phyloP scores from a whole-genome alignment of 2,329 filamentous ascomycete genomes.

The Hypocrella siamensis region DNA sequence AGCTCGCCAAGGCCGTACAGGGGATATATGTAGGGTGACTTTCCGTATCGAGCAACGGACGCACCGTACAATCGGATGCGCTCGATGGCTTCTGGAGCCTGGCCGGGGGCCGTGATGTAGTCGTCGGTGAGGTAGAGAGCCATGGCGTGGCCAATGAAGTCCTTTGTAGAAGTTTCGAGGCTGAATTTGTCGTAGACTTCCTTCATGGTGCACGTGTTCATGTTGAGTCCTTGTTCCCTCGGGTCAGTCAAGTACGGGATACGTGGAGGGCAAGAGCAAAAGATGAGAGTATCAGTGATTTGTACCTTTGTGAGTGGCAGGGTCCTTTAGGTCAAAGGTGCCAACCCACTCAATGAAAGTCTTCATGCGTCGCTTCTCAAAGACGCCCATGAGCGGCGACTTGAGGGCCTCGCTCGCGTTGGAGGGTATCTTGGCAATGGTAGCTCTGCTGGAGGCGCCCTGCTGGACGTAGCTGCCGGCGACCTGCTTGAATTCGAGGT shows the following conservation, averaged over 20 bases:
- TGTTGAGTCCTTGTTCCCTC: conserved; percentile 58
- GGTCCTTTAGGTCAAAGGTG: conserved; percentile 66
- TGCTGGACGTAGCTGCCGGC: conserved; percentile 95
- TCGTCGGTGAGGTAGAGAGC: conserved; percentile 83
- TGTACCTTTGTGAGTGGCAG: conserved; percentile 76
- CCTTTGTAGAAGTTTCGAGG: conserved; percentile 73
- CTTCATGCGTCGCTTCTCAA: conserved; percentile 95
- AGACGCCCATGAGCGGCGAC: conserved; percentile 90
- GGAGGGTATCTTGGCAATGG: conserved; percentile 91
- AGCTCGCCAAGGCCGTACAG: conserved; percentile 95
- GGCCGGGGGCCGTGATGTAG: conserved; percentile 61
- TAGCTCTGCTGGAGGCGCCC: conserved; percentile 64
- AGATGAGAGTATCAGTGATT: not conserved
- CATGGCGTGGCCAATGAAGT: conserved; percentile 98
- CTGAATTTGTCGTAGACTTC: conserved; percentile 99
- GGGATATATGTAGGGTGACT: conserved; percentile 98
- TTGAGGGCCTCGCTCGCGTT: conserved; percentile 80
- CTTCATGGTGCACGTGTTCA: conserved; percentile 75
- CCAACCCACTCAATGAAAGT: conserved; percentile 94
- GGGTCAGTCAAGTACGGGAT: too few relatives aligned
- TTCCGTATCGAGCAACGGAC: conserved; percentile 93
- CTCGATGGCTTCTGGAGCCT: conserved; percentile 71
- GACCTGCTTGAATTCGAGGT: conserved; percentile 88
- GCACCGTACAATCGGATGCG: conserved; percentile 94
- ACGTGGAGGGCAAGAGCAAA: too few relatives aligned